These are phyloP conservation scores for Stellera chamaejasme DNA, from an alignment of 345 rosid species.

Conservation along the genomic window DNA sequence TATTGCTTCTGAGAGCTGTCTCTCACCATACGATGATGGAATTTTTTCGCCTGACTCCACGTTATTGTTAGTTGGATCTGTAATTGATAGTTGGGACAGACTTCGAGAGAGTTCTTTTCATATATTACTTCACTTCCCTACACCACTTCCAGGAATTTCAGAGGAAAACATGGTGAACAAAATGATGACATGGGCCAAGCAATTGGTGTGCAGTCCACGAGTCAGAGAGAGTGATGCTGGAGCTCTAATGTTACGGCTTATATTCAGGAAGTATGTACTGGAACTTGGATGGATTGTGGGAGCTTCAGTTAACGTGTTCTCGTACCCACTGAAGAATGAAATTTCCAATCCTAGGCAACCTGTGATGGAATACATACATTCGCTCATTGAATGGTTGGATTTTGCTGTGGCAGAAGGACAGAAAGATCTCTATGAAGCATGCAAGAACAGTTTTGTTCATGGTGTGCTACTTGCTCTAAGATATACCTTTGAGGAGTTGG, in stretches of 20 bases:
- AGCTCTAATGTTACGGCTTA: constrained; percentile 67
- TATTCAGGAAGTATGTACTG: constrained; percentile 82
- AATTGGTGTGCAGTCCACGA: constrained; percentile 86
- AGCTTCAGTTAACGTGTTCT: constrained; percentile 44
- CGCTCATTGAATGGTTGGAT: constrained; percentile 75
- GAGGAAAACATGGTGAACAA: constrained; percentile 56
- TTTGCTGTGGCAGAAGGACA: constrained; percentile 64
- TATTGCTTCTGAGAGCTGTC: constrained; percentile 34
- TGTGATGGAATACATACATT: constrained; percentile 60
- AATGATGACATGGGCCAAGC: constrained; percentile 73
- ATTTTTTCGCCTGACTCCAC: constrained; percentile 71
- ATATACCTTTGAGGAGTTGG: constrained; percentile 92
- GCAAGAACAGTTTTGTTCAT: constrained; percentile 88
- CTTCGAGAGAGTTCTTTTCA: constrained; percentile 85
- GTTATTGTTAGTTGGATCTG: constrained; percentile 70
- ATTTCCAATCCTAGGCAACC: constrained; percentile 30
- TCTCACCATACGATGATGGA: constrained; percentile 57
- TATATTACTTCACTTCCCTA: constrained; percentile 79
- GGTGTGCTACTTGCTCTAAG: constrained; percentile 79
- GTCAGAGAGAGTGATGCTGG: constrained; percentile 99
- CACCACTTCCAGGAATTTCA: constrained; percentile 87
- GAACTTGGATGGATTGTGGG: constrained; percentile 75
- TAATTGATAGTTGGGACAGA: constrained; percentile 97
- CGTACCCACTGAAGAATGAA: constrained; percentile 33
- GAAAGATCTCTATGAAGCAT: constrained; percentile 77